Conservation (phyloP, 2,329 filamentous ascomycete species). For the Nectriaceae sp. region DNA sequence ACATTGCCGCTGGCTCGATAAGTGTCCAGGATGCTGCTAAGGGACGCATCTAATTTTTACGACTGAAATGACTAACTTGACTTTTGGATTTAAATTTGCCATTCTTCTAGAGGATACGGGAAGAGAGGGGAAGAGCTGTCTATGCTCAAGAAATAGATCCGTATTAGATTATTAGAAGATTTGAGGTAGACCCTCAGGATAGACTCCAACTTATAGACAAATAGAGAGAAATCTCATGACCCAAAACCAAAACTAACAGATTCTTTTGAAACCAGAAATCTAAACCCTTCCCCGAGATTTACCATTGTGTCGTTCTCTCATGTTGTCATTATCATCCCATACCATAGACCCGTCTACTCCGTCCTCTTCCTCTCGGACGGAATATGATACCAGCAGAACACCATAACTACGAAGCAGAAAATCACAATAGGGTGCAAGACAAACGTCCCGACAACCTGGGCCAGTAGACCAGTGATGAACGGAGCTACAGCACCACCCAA, state of each 20-base stretch:
- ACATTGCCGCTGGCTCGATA: constrained; percentile 72
- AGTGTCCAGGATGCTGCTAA: constrained; percentile 70
- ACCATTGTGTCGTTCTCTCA: not conserved
- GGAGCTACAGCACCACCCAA: constrained; percentile 69
- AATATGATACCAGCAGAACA: constrained; percentile 63
- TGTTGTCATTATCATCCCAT: not conserved
- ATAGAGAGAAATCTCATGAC: not conserved
- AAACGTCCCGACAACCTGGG: constrained; percentile 63
- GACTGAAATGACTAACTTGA: constrained; percentile 3
- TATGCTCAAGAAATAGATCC: constrained; percentile 8
- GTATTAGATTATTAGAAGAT: constrained; percentile 16
- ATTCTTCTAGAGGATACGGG: not conserved
- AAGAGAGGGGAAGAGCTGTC: not conserved
- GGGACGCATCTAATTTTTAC: constrained; percentile 38
- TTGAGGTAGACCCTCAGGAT: not conserved
- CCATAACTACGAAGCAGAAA: constrained; percentile 64
- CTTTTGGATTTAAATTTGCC: not conserved
- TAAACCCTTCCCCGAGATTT: no score
- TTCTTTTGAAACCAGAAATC: no score
- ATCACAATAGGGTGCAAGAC: constrained; percentile 70
- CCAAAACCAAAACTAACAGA: no score
- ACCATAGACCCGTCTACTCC: constrained; percentile 44
- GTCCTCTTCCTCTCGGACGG: constrained; percentile 60
- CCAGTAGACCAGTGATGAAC: constrained; percentile 65
- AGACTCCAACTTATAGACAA: constrained; percentile 6